phyloP scores from a whole-genome alignment of 139 green algal species.

The Chloropicon primus region DNA sequence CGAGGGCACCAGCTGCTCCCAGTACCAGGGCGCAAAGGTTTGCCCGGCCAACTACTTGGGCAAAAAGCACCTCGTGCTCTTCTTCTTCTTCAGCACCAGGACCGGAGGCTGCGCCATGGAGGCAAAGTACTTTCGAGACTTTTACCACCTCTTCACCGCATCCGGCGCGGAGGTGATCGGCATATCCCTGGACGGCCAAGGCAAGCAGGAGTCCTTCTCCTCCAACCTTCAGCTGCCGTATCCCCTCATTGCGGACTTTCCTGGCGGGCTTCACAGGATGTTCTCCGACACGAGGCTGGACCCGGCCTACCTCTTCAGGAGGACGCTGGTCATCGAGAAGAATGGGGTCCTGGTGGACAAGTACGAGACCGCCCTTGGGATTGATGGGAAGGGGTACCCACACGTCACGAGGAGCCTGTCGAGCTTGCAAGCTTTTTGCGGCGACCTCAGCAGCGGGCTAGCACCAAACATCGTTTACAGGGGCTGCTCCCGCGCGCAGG shows the following conservation, averaged over 20 bases:
- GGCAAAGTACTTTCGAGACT: neutral
- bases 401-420: neutral
- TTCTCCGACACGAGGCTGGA: neutral
- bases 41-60: neutral
- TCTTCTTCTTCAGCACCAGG: neutral
- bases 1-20: neutral
- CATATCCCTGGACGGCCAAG: neutral
- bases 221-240: neutral
- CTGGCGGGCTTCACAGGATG: neutral
- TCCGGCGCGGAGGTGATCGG: neutral
- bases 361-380: neutral
- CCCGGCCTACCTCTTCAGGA: neutral
- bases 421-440: neutral
- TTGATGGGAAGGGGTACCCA: neutral
- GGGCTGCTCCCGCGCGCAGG: too few species aligned
- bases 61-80: neutral
- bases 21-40: neutral
- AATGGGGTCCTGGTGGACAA: neutral
- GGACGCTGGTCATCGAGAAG: neutral
- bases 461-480: neutral
- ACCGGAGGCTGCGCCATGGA: neutral
- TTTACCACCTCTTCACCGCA: neutral
- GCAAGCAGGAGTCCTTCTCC: neutral
- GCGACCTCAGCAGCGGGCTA: too few species aligned
- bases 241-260: neutral